Evolutionary conservation across 2,329 filamentous ascomycete species (phyloP).

Genomic region (Alternaria metachromatica): DNA sequence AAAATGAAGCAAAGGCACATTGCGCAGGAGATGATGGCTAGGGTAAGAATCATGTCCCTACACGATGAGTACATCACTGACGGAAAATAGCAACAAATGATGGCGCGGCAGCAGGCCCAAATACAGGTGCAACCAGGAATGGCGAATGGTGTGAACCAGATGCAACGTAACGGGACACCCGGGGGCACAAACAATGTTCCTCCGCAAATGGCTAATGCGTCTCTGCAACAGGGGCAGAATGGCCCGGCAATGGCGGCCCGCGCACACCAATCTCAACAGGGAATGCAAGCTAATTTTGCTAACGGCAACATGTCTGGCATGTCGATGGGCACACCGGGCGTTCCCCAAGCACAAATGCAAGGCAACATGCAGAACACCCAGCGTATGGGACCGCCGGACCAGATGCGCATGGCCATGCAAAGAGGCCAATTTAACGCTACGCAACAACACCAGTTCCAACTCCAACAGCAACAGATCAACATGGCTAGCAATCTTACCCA

Average conservation of each 20-base stretch:
- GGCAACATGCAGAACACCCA: constrained; percentile 63
- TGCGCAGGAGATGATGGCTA: constrained; percentile 60
- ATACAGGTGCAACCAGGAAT: constrained; percentile 49
- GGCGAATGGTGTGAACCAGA: constrained; percentile 47
- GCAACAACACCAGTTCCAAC: constrained; percentile 45
- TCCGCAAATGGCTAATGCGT: constrained; percentile 38
- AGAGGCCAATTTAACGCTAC: constrained; percentile 41
- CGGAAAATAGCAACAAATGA: constrained; percentile 41
- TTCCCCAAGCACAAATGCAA: constrained; percentile 75
- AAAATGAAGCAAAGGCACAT: constrained; percentile 63
- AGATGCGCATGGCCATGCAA: constrained; percentile 50
- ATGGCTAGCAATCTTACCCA: constrained; percentile 44
- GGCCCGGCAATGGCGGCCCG: constrained; percentile 43
- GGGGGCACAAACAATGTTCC: constrained; percentile 41
- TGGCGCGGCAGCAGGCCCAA: constrained; percentile 47
- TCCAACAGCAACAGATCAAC: constrained; percentile 49
- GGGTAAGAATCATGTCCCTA: constrained; percentile 47
- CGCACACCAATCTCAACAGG: constrained; percentile 48
- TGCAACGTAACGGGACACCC: constrained; percentile 52
- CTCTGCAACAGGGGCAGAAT: constrained; percentile 40
- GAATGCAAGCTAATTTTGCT: constrained; percentile 57
- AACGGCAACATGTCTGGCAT: constrained; percentile 58
- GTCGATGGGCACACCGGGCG: constrained; percentile 63
- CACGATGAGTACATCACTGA: constrained; percentile 14
- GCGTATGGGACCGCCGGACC: constrained; percentile 59